phyloP scores from a whole-genome alignment of 352 stramenopile genomes.

The Hyaloperonospora arabidopsidis region DNA sequence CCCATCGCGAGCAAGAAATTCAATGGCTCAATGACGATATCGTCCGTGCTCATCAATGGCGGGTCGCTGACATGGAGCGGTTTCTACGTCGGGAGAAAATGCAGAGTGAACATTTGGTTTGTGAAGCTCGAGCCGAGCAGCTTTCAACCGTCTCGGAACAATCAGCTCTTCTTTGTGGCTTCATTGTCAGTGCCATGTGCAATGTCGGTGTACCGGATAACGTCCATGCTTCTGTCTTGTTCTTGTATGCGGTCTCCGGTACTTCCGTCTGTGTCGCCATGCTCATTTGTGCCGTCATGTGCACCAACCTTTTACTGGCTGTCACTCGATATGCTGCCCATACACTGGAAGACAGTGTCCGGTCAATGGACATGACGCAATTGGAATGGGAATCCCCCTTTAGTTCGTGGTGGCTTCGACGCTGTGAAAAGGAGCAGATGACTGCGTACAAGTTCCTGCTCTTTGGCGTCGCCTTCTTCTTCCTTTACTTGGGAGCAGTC shows the following conservation, averaged over 20 bases:
- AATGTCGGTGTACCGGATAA: constrained; percentile 45
- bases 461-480: constrained; percentile 58
- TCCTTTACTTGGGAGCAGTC: constrained; percentile 53
- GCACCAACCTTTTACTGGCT: constrained; percentile 55
- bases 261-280: constrained; percentile 50
- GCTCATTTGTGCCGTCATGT: constrained; percentile 57
- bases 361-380: constrained; percentile 33
- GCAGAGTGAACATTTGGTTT: constrained; percentile 56
- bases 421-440: constrained; percentile 64
- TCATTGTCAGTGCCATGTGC: constrained; percentile 60
- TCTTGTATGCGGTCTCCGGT: constrained; percentile 38
- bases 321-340: constrained; percentile 57
- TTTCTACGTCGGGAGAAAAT: constrained; percentile 53
- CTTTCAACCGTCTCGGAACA: constrained; percentile 63
- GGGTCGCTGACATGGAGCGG: constrained; percentile 56
- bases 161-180: constrained; percentile 55
- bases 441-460: constrained; percentile 68
- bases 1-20: constrained; percentile 56
- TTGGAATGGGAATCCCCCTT: constrained; percentile 56
- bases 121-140: constrained; percentile 60
- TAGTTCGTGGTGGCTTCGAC: constrained; percentile 52
- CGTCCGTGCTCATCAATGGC: constrained; percentile 58
- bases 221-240: constrained; percentile 27
- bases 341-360: constrained; percentile 47
- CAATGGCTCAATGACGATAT: constrained; percentile 76